phyloP scores from a whole-genome alignment of 495 filamentous ascomycete species.

The Xylaria bambusicola region DNA sequence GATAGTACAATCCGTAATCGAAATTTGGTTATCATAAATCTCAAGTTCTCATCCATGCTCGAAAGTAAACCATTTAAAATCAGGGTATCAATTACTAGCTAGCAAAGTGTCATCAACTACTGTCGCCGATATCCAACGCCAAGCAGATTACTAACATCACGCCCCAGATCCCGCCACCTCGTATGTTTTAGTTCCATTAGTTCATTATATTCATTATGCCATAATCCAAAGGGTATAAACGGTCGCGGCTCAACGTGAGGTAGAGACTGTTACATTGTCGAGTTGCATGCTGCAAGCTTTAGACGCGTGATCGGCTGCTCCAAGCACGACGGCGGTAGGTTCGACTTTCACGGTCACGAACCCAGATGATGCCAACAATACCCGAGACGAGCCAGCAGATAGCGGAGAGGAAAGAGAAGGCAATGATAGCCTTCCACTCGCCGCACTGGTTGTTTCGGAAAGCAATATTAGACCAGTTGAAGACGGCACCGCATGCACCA shows the following conservation, averaged over 20 bases:
- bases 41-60: not conserved
- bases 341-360: constrained; percentile 34
- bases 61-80: not conserved
- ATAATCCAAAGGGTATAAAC: not conserved
- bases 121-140: not conserved
- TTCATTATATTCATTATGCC: not conserved
- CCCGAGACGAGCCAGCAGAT: constrained; percentile 65
- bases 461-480: constrained; percentile 86
- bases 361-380: constrained; percentile 53
- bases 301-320: constrained; percentile 45
- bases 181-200: not conserved
- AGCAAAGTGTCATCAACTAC: too few relatives aligned
- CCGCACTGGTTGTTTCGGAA: constrained; percentile 64
- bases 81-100: not conserved
- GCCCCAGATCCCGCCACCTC: not conserved
- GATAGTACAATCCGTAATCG: too few relatives aligned
- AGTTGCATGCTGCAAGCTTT: constrained; percentile 16
- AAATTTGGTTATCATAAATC: too few relatives aligned
- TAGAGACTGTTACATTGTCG: too few relatives aligned
- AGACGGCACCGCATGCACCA: constrained; percentile 66
- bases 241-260: too few relatives aligned
- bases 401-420: constrained; percentile 68
- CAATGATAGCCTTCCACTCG: constrained; percentile 66
- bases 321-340: constrained; percentile 41
- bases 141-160: not conserved